Evolutionary conservation across 495 filamentous ascomycete genomes (phyloP).

Genomic region (Trichoderma erinaceum): DNA sequence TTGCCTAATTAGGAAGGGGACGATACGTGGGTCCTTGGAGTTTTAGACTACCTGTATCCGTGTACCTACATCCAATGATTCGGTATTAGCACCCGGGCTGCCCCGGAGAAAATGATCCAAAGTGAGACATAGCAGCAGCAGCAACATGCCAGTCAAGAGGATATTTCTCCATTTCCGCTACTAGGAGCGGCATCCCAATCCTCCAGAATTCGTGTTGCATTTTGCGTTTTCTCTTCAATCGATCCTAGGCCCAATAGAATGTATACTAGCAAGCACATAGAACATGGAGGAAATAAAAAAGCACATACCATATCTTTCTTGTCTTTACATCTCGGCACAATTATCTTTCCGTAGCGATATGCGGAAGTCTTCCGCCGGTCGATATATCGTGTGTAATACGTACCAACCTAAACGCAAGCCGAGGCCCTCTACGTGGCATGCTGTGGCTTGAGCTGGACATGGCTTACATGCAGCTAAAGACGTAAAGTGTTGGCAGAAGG

Average conservation of each 20-base stretch:
- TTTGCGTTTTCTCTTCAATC: neutral
- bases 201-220: neutral
- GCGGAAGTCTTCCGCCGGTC: neutral
- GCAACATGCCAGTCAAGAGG: too few species aligned
- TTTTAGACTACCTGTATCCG: neutral
- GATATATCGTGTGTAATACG: neutral
- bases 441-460: neutral
- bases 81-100: neutral
- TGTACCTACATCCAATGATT: neutral
- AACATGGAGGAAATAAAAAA: too few species aligned
- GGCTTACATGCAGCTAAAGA: neutral
- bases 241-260: neutral
- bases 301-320: neutral
- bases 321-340: too few species aligned
- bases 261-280: neutral
- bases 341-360: neutral
- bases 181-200: neutral
- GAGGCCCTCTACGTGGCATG: neutral
- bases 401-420: neutral
- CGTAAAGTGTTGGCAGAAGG: conserved; percentile 2
- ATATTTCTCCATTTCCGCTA: neutral
- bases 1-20: conserved; percentile 8
- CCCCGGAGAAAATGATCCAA: neutral
- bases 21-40: neutral
- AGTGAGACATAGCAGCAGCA: neutral